Base-by-base conservation (phyloP, 1,139 yeast genomes). In the Geotrichum histeridarum region DNA sequence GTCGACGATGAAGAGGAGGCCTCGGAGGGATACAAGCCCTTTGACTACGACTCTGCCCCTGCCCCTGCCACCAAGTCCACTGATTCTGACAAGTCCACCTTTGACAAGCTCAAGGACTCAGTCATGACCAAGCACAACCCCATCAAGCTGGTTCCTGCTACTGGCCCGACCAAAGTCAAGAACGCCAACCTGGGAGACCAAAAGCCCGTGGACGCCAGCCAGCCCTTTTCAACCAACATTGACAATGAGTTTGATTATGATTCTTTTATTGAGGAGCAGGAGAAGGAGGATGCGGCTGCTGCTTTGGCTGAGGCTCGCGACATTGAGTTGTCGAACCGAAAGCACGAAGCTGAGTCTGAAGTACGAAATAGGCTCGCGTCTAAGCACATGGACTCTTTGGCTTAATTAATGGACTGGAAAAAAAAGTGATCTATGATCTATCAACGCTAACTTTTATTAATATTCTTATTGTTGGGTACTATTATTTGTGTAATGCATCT, bases 161-260 rank as follows among this genome's bases (percentile, higher is more conserved):
- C 14, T n/a, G 37, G 27, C 32, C 39, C 11, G 27, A 14, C 39
- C n/a, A 8, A 11, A 22, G 36, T n/a, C 30, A 17, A 4, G 37
- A 38, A n/a, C 37, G 15, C 43, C 22, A n/a, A n/a, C 15, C 18
- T 17, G 32, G 31, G 27, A 33, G 12, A 18, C 44, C 8, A 12
- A 18, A 17, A 33, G 15, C 33, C 50, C 17, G 38, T 45, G 14
- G 54, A 58, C 44, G 58, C 58, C 7, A 22, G 57, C 12, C 39
- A 48, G 37, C 52, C 58, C 1, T 50, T 51, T 14, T 54, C 58
- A 17, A 49, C 54, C 12, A 58, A 60, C 48, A 58, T 60, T 36
- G 56, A 60, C 45, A 51, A 53, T 37, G 57, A 60, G 15, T 60
- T 60, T 50, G 61, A 60, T 33, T 56, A 56, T 39, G 62, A 60